Evolutionary conservation across 2,329 filamentous ascomycete species (phyloP).

Genomic region (Cladophialophora bantiana): DNA sequence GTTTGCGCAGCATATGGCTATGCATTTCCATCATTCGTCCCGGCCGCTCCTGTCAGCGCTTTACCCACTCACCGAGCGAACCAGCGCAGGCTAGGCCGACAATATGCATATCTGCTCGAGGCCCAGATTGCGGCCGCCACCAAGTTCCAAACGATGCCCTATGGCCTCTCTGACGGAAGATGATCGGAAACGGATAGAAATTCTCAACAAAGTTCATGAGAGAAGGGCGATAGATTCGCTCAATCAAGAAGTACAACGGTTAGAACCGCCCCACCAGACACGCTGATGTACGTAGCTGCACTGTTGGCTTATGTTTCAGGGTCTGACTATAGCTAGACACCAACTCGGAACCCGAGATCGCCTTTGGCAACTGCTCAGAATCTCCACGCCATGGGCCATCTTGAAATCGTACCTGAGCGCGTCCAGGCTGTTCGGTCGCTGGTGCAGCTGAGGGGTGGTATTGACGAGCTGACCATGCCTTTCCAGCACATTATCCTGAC

Average conservation of each 20-base stretch:
- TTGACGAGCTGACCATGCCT: constrained; percentile 8
- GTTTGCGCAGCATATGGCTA: constrained; percentile 12
- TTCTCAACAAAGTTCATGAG: constrained; percentile 3
- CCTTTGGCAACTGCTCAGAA: constrained; percentile 10
- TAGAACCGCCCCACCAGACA: neutral
- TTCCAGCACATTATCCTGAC: constrained; percentile 15
- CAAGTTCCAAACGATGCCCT: constrained; percentile 14
- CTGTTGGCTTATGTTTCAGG: constrained; percentile 14
- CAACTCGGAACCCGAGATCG: constrained; percentile 5
- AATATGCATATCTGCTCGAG: constrained; percentile 11
- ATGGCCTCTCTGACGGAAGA: constrained; percentile 10
- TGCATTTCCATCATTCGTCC: constrained; percentile 12
- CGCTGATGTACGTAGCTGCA: constrained; percentile 4
- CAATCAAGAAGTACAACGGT: neutral
- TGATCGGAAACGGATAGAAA: constrained; percentile 2
- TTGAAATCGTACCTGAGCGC: constrained; percentile 11
- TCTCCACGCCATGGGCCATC: constrained; percentile 14
- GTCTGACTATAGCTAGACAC: neutral
- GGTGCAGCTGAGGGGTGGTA: constrained; percentile 8
- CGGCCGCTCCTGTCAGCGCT: neutral
- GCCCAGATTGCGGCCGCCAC: constrained; percentile 13
- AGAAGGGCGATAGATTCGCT: neutral
- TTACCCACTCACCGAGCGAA: constrained; percentile 12
- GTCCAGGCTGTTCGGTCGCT: constrained; percentile 6
- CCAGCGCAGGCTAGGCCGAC: constrained; percentile 7